Evolutionary conservation across 163 green algal genomes (phyloP).

Genomic region (Scenedesmus sp.): DNA sequence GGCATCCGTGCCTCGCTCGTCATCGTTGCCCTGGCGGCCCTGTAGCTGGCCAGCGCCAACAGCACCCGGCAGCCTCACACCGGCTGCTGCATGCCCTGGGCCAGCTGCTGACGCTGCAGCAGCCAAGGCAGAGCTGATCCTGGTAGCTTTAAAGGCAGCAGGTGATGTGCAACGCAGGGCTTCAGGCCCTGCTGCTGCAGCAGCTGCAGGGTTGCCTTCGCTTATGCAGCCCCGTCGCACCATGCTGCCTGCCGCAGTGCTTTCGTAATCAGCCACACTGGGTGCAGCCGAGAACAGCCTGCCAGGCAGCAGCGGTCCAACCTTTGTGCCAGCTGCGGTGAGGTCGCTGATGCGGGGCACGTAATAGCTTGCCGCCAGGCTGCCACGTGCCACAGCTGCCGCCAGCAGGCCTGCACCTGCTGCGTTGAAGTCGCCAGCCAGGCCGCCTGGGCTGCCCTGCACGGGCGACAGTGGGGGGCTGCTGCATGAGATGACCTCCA

Average conservation of each 20-base stretch:
- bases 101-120: conserved; percentile 13
- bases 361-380: too few relatives aligned
- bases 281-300: background rate
- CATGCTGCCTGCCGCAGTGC: background rate
- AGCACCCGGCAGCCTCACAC: background rate
- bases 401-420: background rate
- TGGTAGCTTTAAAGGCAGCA: background rate
- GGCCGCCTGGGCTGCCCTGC: background rate
- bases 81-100: background rate
- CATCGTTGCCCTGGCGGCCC: background rate
- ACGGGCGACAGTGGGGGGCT: background rate
- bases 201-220: background rate
- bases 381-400: background rate
- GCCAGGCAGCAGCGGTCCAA: conserved; percentile 28
- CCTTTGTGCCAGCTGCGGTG: background rate
- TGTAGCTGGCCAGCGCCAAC: background rate
- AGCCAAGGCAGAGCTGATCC: background rate
- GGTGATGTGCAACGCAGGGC: background rate
- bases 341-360: conserved; percentile 32
- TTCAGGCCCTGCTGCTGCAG: background rate
- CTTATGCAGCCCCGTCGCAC: background rate
- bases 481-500: conserved; percentile 17
- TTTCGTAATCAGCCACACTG: too few relatives aligned
- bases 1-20: background rate
- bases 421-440: conserved; percentile 7